Conservation (phyloP, 2,329 filamentous ascomycete species). For the Aspergillus sp. region DNA sequence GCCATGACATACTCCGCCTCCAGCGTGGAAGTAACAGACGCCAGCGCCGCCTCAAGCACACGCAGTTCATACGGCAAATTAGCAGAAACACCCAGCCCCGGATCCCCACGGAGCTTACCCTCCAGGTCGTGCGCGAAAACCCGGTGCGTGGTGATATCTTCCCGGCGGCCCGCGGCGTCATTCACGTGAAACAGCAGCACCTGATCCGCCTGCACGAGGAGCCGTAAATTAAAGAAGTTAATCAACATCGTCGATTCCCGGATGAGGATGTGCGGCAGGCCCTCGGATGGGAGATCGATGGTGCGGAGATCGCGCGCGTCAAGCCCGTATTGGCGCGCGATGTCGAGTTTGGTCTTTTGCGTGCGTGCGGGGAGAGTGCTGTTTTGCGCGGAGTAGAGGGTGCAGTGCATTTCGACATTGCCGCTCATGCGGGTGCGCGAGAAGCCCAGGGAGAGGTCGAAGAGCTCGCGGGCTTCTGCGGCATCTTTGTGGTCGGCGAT, state of each 20-base stretch:
- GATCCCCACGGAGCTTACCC: slow-evolving; percentile 13
- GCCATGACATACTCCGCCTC: slow-evolving; percentile 27
- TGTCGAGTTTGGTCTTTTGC: slow-evolving; percentile 10
- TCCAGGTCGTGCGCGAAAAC: slow-evolving; percentile 24
- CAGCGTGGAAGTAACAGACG: slow-evolving; percentile 27
- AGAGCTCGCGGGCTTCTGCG: not conserved
- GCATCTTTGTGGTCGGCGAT: too few relatives aligned
- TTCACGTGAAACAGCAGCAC: slow-evolving; percentile 24
- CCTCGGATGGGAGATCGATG: slow-evolving; percentile 28
- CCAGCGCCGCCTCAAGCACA: slow-evolving; percentile 30
- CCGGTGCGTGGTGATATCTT: slow-evolving; percentile 11
- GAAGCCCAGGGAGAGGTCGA: slow-evolving; percentile 2
- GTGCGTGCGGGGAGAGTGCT: not conserved
- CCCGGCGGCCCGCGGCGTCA: slow-evolving; percentile 2
- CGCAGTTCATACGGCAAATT: slow-evolving; percentile 29
- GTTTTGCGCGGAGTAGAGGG: not conserved
- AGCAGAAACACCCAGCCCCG: slow-evolving; percentile 11
- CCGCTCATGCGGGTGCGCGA: slow-evolving; percentile 3
- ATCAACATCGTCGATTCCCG: slow-evolving; percentile 27
- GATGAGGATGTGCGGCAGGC: slow-evolving; percentile 30
- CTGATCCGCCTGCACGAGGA: slow-evolving; percentile 28
- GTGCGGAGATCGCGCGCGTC: slow-evolving; percentile 28
- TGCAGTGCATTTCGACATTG: slow-evolving; percentile 3
- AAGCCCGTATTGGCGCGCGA: slow-evolving; percentile 15
- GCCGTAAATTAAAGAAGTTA: slow-evolving; percentile 32